Percentiles rank a stretch among this genome's conserved stretches.
phyloP scores from a whole-genome alignment of 352 stramenopile species.

The Thalassiosira sp. region DNA sequence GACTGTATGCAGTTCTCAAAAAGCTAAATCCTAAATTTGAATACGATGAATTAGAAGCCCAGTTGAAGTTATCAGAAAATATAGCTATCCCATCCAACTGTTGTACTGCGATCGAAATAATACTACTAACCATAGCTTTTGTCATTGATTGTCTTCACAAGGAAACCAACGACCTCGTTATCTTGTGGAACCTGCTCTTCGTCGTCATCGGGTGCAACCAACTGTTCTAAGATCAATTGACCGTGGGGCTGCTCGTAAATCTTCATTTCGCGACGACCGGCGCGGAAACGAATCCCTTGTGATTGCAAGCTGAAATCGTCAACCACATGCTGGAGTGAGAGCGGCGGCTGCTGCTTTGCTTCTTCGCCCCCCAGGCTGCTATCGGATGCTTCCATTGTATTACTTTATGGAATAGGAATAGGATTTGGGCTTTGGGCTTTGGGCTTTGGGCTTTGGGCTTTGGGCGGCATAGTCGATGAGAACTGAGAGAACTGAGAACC shows the following conservation, averaged over 20 bases:
- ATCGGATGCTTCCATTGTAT: no score
- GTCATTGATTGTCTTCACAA: constrained; percentile 18
- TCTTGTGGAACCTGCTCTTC: not conserved
- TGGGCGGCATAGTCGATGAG: no score
- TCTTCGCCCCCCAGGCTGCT: not conserved
- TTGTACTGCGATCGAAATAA: no score
- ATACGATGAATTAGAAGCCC: no score
- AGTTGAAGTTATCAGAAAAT: no score
- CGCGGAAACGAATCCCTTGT: constrained; percentile 28
- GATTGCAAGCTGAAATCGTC: constrained; percentile 35
- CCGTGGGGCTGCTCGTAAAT: constrained; percentile 38
- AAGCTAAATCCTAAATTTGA: no score
- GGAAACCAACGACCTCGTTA: constrained; percentile 2
- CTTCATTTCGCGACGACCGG: constrained; percentile 12
- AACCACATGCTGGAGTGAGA: constrained; percentile 16
- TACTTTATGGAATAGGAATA: no score
- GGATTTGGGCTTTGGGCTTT: no score
- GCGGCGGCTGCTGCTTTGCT: not conserved
- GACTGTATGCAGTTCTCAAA: constrained; percentile 29
- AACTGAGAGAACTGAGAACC: no score
- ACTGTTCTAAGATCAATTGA: constrained; percentile 46
- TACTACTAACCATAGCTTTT: constrained; percentile 5
- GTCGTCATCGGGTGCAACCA: not conserved
- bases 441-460: no score
- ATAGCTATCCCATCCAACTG: no score